Conservation (phyloP, 768 basidiomycete genomes). For the Mycena rebaudengoi region DNA sequence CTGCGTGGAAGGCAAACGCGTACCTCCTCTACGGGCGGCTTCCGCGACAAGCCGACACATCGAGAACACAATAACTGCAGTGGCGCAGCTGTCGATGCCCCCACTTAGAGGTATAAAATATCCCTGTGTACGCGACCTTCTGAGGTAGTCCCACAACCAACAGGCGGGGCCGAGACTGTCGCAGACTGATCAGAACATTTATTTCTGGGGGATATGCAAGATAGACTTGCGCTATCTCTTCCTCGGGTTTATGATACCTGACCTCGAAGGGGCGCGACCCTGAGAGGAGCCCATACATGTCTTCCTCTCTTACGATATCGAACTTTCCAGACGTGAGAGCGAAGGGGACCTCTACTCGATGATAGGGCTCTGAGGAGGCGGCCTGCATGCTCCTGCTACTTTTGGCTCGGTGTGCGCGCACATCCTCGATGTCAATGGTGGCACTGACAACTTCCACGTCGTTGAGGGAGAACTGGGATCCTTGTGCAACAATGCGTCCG, state of each 20-base stretch:
- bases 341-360: slow-evolving; percentile 84
- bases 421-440: slow-evolving; percentile 96
- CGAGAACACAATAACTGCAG: slow-evolving; percentile 93
- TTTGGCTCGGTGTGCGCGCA: slow-evolving; percentile 85
- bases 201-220: background rate
- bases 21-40: slow-evolving; percentile 79
- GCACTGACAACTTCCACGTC: slow-evolving; percentile 98
- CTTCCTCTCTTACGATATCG: slow-evolving; percentile 66
- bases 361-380: slow-evolving; percentile 75
- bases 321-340: slow-evolving; percentile 81
- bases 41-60: slow-evolving; percentile 94
- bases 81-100: slow-evolving; percentile 97
- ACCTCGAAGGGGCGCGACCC: slow-evolving; percentile 55
- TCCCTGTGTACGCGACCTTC: slow-evolving; percentile 91
- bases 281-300: slow-evolving; percentile 47
- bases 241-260: slow-evolving; percentile 87
- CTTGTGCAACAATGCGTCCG: slow-evolving; percentile 91
- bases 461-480: slow-evolving; percentile 93
- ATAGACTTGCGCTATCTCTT: slow-evolving; percentile 92
- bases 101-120: slow-evolving; percentile 97
- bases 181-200: background rate
- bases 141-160: slow-evolving; percentile 99
- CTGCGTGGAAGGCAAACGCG: slow-evolving; percentile 21
- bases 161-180: slow-evolving; percentile 93
- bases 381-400: slow-evolving; percentile 93